Evolutionary conservation across 108 stramenopile species (phyloP).

Genomic region (Epithemia pelagica): DNA sequence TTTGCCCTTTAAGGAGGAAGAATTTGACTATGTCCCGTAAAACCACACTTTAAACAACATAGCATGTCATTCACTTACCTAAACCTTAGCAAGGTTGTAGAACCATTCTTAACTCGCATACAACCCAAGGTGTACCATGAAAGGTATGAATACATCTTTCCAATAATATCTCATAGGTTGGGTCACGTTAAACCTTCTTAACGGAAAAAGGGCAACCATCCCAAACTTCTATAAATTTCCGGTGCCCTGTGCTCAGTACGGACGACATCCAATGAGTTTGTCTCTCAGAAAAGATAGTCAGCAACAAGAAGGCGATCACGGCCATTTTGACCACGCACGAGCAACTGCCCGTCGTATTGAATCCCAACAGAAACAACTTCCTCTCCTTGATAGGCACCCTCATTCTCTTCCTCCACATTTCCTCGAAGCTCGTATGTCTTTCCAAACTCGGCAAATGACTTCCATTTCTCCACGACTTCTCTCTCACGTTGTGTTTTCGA

Average conservation of each 20-base stretch:
- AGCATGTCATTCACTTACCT: no score
- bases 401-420: conserved; percentile 11
- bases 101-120: no score
- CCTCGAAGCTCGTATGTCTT: conserved; percentile 27
- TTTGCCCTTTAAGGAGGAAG: background rate
- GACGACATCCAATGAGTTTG: no score
- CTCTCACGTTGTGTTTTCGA: background rate
- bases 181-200: no score
- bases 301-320: conserved; percentile 29
- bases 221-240: no score
- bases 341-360: conserved; percentile 41
- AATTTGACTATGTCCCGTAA: background rate
- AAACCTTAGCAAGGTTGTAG: no score
- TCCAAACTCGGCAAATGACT: conserved; percentile 37
- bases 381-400: conserved; percentile 20
- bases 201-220: no score
- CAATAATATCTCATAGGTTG: no score
- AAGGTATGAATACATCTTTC: no score
- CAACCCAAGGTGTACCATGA: no score
- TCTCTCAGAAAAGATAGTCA: conserved; percentile 38
- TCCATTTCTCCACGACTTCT: conserved; percentile 35
- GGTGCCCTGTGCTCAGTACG: no score
- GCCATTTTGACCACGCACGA: conserved; percentile 33
- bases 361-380: conserved; percentile 33
- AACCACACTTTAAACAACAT: no score